These are phyloP conservation scores for Tritrichomonas foetus DNA, from an alignment of 208 protist species.

Conservation along the genomic window DNA sequence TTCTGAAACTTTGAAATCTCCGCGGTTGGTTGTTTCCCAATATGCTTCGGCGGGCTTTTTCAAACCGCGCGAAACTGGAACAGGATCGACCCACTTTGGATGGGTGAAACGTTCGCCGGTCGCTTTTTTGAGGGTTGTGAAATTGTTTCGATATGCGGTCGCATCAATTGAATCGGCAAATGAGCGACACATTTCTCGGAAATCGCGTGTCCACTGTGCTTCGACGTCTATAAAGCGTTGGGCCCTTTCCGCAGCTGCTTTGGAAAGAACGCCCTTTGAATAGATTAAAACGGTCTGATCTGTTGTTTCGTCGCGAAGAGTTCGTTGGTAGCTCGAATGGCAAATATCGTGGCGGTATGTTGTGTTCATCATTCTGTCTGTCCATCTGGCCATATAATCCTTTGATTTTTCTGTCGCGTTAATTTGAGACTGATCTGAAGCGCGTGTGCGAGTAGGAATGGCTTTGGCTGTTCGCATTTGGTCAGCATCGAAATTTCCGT, in stretches of 20 bases:
- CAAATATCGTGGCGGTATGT: not conserved
- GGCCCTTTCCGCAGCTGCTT: not conserved
- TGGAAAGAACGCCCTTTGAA: not conserved
- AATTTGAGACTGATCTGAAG: not conserved
- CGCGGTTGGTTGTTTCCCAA: not conserved
- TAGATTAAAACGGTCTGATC: not conserved
- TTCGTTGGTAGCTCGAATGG: not conserved
- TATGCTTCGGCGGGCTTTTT: not conserved
- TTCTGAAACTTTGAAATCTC: not conserved
- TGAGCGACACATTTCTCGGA: slow-evolving; percentile 9
- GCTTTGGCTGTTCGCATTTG: not conserved
- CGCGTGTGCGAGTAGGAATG: not conserved
- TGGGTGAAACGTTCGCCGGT: not conserved
- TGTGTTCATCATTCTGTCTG: slow-evolving; percentile 19
- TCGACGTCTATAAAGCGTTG: not conserved
- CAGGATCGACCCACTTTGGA: slow-evolving; percentile 26
- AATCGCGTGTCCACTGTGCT: not conserved
- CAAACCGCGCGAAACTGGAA: not conserved
- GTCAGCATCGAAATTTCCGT: not conserved
- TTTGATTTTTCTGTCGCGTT: slow-evolving; percentile 22
- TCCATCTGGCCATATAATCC: not conserved
- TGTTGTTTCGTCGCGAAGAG: not conserved
- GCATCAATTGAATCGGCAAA: not conserved
- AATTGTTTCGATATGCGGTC: not conserved
- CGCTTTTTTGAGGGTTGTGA: not conserved